Conservation (phyloP, 2,329 filamentous ascomycete genomes). For the Cordyceps farinosa region DNA sequence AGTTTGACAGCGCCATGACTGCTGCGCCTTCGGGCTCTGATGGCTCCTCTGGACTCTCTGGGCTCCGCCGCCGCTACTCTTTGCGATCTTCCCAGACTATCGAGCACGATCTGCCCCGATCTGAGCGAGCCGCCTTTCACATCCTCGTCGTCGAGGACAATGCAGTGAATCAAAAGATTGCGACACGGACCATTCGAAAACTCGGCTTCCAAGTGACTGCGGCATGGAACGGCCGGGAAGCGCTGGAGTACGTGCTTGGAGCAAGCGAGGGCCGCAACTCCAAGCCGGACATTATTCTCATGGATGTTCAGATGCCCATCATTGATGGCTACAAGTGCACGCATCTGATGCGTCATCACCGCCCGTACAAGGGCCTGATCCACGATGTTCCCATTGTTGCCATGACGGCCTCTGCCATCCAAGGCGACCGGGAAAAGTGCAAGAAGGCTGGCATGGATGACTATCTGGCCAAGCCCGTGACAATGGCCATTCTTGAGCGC, state of each 20-base stretch:
- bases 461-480: constrained; percentile 70
- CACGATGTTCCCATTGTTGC: constrained; percentile 69
- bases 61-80: constrained; percentile 32
- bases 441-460: constrained; percentile 73
- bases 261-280: constrained; percentile 47
- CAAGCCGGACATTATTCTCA: constrained; percentile 71
- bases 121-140: constrained; percentile 60
- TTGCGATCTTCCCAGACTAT: constrained; percentile 33
- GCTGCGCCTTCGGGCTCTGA: constrained; percentile 37
- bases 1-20: constrained; percentile 47
- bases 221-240: constrained; percentile 76
- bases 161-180: constrained; percentile 71
- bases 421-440: constrained; percentile 73
- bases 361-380: constrained; percentile 58
- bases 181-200: constrained; percentile 69
- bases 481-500: constrained; percentile 61
- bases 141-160: constrained; percentile 82
- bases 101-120: constrained; percentile 47
- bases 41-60: constrained; percentile 22
- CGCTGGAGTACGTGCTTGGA: constrained; percentile 65
- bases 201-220: constrained; percentile 68
- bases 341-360: constrained; percentile 65
- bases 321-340: constrained; percentile 77
- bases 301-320: constrained; percentile 75
- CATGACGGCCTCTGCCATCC: constrained; percentile 78